A percentile compares a stretch with the other conserved stretches of the same genome.
These are phyloP conservation scores for Leccinum disarticulatum DNA, from an alignment of 768 basidiomycete species.

Conservation along the genomic window DNA sequence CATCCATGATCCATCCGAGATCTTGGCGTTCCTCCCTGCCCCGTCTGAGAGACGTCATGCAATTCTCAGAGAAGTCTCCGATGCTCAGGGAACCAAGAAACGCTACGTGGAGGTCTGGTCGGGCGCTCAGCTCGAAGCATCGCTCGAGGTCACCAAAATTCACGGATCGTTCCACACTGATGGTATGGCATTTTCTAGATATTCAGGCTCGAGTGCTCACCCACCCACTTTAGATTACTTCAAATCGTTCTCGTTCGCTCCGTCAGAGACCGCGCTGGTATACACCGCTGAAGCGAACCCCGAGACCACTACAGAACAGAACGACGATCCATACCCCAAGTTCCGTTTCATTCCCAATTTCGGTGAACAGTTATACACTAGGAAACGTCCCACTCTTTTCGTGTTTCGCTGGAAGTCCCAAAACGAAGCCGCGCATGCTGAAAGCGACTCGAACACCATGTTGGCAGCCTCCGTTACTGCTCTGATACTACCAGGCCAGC, in stretches of 20 bases:
- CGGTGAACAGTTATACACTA: constrained; percentile 60
- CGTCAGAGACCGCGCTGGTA: constrained; percentile 49
- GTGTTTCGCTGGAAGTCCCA: constrained; percentile 47
- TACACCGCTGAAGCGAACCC: constrained; percentile 61
- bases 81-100: constrained; percentile 34
- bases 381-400: constrained; percentile 53
- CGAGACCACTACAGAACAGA: constrained; percentile 18
- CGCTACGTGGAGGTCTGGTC: constrained; percentile 64
- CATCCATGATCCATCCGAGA: constrained; percentile 31
- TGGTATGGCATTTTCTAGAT: constrained; percentile 36
- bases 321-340: constrained; percentile 35
- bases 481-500: constrained; percentile 11
- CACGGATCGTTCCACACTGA: constrained; percentile 65
- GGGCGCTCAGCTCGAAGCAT: constrained; percentile 41
- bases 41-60: constrained; percentile 44
- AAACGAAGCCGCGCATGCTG: neutral
- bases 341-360: constrained; percentile 60
- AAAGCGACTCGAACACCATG: constrained; percentile 3
- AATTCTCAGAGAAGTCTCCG: constrained; percentile 41
- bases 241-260: constrained; percentile 52
- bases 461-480: constrained; percentile 11
- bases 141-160: constrained; percentile 53
- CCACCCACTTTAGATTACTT: constrained; percentile 43
- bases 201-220: neutral
- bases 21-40: constrained; percentile 43